Evolutionary conservation across 106 monocot species (phyloP), one percentile per base, ranked within the genome.

Genomic region (Xerophyta viscosa): DNA sequence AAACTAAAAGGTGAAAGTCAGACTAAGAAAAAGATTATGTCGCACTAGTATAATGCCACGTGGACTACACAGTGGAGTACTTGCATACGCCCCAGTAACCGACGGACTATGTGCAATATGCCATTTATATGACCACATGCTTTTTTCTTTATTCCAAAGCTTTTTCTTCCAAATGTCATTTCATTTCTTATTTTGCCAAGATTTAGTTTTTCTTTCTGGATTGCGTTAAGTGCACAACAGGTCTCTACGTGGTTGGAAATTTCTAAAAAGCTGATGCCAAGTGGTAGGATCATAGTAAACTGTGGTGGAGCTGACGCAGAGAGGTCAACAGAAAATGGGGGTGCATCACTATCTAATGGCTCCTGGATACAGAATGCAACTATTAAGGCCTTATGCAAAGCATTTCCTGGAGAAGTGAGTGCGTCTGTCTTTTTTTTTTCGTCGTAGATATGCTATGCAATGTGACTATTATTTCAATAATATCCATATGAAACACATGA

Each of bases 281-380:
- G 69, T 60, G 92, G 92, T 30, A 82, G 86, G 41, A 87, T 92
- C 17, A 92, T 92, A 68, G 76, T 87, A 27, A 92, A 92, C 45
- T 92, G 87, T 64, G 87, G 74, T 66, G 92, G 92, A 26, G 68
- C 59, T 41, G 63, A 86, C 60, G 44, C 60, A 53, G 77, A 74
- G 59, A 37, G 37, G 62, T 75, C 65, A 14, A 43, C 46, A 56
- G 50, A 65, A 41, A 22, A 8, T 14, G 56, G 67, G 15, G 33
- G 20, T 31, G 65, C 55, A 28, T 8, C n/a, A 18, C 20, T 1
- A 46, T 46, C 42, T 15, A 67, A 42, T 55, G 50, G 43, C 39
- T 71, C 69, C 29, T 92, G 87, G 87, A 30, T 66, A 1, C 67
- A 77, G 39, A 83, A 92, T 70, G 68, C 79, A 54, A 74, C 86